phyloP scores from a whole-genome alignment of 2,329 filamentous ascomycete genomes.

The Ascochyta pisi region DNA sequence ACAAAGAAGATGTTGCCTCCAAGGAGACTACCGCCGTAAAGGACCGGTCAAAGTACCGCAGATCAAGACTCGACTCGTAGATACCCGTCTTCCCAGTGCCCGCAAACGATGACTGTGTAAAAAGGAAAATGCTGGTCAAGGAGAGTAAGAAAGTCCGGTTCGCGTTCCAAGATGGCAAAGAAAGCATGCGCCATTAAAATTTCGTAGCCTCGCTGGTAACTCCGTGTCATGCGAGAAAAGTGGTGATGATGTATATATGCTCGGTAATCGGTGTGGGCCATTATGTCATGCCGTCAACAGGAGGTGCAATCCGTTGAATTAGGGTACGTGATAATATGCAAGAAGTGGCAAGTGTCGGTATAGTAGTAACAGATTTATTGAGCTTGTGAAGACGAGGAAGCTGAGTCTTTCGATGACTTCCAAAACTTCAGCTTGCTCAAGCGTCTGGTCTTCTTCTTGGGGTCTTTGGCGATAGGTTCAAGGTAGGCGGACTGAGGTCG shows the following conservation, averaged over 20 bases:
- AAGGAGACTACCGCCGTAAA: conserved; percentile 20
- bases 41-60: conserved; percentile 39
- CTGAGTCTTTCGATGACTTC: conserved; percentile 58
- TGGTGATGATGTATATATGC: conserved; percentile 30
- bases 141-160: conserved; percentile 42
- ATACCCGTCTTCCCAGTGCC: conserved; percentile 39
- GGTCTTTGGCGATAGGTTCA: conserved; percentile 66
- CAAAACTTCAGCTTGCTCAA: conserved; percentile 80
- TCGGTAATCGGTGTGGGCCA: conserved; percentile 35
- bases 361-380: conserved; percentile 20
- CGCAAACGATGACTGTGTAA: conserved; percentile 17
- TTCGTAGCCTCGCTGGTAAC: conserved; percentile 47
- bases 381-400: conserved; percentile 27
- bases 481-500: conserved; percentile 57
- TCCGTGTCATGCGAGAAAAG: conserved; percentile 46
- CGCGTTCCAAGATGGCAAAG: conserved; percentile 35
- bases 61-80: conserved; percentile 24
- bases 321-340: conserved; percentile 24
- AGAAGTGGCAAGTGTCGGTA: conserved; percentile 11
- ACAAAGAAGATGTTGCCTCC: conserved; percentile 22
- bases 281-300: conserved; percentile 47
- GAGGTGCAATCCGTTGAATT: conserved; percentile 30
- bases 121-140: conserved; percentile 34
- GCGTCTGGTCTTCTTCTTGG: conserved; percentile 70
- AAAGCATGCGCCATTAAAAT: conserved; percentile 47